Base-by-base conservation (phyloP, 768 basidiomycete genomes). In the Auricularia cornea region DNA sequence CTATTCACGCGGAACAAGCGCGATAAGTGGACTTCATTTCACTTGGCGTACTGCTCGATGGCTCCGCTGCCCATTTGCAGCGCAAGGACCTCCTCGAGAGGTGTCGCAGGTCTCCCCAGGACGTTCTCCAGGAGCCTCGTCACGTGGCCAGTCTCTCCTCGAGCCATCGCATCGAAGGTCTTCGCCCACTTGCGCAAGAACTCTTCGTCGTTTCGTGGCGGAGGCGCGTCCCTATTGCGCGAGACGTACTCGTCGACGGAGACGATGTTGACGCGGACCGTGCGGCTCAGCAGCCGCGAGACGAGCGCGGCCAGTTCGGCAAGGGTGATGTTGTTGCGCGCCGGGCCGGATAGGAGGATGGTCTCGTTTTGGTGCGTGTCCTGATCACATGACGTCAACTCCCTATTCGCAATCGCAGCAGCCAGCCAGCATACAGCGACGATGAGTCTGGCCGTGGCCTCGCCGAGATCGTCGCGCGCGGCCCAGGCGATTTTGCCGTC, bases 401-500 rank as follows among this genome's bases (percentile, higher is more conserved):
- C 0, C 38, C 14, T 28, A 40, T 16, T 26, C 41, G 32, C 51
- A 32, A 3, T 10, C 30, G 12, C 32, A 20, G 44, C 20, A 1
- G 44, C 20, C 20, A 48, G 10, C 16, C 35, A 38, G 54, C 63
- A 63, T 3, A 71, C 71, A 40, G 67, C 66, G 3, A 67, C 68
- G 59, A 78, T 68, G 59, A 78, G 64, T 62, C 67, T 72, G 35
- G 76, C 74, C 1, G 74, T 76, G 3, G 70, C 76, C 63, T 74
- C 74, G 8, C 73, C 76, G 3, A 78, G 68, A 54, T 78, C 76
- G 52, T 75, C 71, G 48, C 73, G 66, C 59, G 68, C 65, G 16
- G 69, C 72, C 74, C 73, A 78, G 14, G 72, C 74, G 40, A 76
- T 72, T n/a, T 65, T 67, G n/a, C 76, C 75, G 60, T 77, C 74